Base-by-base conservation (phyloP, 1,139 yeast genomes). In the Protomyces pachydermus region DNA sequence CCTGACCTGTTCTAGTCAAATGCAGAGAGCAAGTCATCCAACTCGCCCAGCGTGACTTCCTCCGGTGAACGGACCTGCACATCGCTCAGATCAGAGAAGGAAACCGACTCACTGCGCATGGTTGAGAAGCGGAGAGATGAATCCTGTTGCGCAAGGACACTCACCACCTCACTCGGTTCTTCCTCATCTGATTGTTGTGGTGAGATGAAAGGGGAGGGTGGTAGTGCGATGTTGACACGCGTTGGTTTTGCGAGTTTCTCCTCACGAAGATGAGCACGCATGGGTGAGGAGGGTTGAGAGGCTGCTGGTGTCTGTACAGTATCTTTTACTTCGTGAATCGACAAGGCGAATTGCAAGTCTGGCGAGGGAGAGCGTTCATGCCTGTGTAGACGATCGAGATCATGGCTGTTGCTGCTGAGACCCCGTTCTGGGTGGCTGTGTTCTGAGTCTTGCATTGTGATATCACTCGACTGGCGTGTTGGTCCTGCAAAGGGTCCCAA, bases 401-500 rank as follows among this genome's bases (percentile, higher is more conserved):
- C 16, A 9, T 37, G 10, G 14, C 16, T n/a, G 16, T 12, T n/a
- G 16, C 14, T 35, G 39, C 42, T 37, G 42, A 14, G 14, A n/a
- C 42, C 9, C 16, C 42, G 9, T 4, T 5, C 8, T 6, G 32
- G 32, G 9, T 28, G 2, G 32, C 32, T 28, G 32, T 6, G 5
- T 28, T 3, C 32, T 28, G 32, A 4, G 32, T 28, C 32, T 28
- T 28, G 32, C 16, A 37, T 12, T 4, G 16, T 37, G 23, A n/a
- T 16, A 20, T 42, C 48, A 12, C 20, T 10, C 12, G 25, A n/a
- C 23, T 16, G 48, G 4, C 48, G 48, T 35, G 34, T 38, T 28
- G 62, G 53, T 10, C 56, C 62, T 10, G 62, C 62, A 35, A 58
- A 58, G 12, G 56, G 62, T 23, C 62, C 62, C 18, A 51, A 52